These are phyloP conservation scores for Flaveria ramosissima DNA, from an alignment of 129 eudicot species.

Conservation along the genomic window DNA sequence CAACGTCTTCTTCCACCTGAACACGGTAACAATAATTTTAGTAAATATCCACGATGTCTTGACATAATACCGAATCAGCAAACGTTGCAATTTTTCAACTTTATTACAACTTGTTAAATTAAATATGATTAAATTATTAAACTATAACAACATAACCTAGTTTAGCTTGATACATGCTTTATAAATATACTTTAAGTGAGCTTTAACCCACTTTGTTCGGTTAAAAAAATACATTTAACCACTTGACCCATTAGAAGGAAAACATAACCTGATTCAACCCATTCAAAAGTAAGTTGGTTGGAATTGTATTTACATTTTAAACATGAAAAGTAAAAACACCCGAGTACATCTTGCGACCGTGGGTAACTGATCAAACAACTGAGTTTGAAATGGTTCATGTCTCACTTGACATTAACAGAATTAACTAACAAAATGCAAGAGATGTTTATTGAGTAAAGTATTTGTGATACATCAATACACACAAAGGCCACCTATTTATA, in stretches of 20 bases:
- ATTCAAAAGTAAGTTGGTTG: not conserved
- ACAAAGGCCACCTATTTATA: no score
- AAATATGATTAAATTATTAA: not conserved
- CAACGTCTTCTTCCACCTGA: slow-evolving; percentile 81
- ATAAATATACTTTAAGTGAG: not conserved
- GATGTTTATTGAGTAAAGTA: no score
- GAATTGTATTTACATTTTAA: not conserved
- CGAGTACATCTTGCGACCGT: not conserved
- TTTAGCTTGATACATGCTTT: not conserved
- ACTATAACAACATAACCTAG: not conserved
- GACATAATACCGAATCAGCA: not conserved
- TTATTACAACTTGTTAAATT: not conserved
- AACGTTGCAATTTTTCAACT: not conserved
- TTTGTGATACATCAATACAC: no score
- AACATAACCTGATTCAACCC: not conserved
- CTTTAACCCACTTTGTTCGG: no score
- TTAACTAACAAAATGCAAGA: no score
- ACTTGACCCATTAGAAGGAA: not conserved
- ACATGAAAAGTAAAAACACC: not conserved
- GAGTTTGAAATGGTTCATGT: not conserved
- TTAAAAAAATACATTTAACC: not conserved
- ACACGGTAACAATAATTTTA: slow-evolving; percentile 7
- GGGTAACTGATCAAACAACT: not conserved
- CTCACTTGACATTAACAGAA: no score
- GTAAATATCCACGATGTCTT: not conserved